These are phyloP conservation scores for Hirschfeldia incana DNA, from an alignment of 345 rosid species.

Conservation along the genomic window DNA sequence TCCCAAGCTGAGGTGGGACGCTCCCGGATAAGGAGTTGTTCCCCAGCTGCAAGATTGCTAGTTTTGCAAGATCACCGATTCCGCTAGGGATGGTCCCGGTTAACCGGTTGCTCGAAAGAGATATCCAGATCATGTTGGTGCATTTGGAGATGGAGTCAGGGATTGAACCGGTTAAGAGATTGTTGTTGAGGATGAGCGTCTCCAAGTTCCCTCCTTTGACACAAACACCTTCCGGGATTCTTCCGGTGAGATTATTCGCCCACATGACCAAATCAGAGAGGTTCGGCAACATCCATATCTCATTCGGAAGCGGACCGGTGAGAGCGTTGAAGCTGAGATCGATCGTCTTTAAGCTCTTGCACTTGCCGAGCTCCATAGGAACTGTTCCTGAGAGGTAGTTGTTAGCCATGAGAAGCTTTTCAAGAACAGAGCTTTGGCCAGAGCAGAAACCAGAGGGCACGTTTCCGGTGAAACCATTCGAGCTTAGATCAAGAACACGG, in stretches of 20 bases:
- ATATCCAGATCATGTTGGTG: constrained; percentile 87
- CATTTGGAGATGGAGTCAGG: constrained; percentile 74
- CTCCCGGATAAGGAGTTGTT: constrained; percentile 78
- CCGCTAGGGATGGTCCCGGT: constrained; percentile 72
- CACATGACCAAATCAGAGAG: constrained; percentile 82
- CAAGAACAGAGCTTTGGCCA: constrained; percentile 46
- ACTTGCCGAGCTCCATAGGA: constrained; percentile 68
- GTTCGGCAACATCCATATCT: constrained; percentile 72
- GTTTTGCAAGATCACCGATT: constrained; percentile 58
- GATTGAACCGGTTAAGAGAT: constrained; percentile 64
- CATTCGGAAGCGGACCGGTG: constrained; percentile 60
- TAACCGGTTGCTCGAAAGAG: constrained; percentile 76
- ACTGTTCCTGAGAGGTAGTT: constrained; percentile 78
- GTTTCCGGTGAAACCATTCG: constrained; percentile 64
- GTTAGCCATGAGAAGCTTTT: constrained; percentile 63
- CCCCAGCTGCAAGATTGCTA: constrained; percentile 85
- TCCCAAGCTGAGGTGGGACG: constrained; percentile 74
- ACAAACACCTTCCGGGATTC: constrained; percentile 76
- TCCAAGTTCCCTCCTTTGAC: constrained; percentile 70
- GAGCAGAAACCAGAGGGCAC: constrained; percentile 72
- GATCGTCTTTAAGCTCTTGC: constrained; percentile 66
- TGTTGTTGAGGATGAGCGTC: constrained; percentile 87
- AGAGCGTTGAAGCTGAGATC: constrained; percentile 91
- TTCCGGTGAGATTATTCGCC: constrained; percentile 92
- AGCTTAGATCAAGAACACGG: constrained; percentile 78